Evolutionary conservation across 768 basidiomycete species (phyloP), one percentile per base, ranked within the genome.

Genomic region (Lactifluus rugatus): DNA sequence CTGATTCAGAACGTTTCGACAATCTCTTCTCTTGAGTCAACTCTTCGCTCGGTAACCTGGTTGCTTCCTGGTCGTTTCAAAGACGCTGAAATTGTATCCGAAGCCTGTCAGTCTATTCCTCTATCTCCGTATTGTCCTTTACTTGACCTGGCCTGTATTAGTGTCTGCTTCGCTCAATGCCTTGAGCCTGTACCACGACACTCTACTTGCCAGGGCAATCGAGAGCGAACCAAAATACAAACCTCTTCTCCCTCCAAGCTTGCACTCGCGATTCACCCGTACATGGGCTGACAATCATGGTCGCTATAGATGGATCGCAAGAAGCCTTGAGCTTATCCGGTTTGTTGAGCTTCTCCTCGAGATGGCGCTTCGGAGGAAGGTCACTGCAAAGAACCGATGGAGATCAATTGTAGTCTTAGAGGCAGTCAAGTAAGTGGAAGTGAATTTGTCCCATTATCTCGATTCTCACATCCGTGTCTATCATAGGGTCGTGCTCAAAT

Each of bases 21-120:
- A 21, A 89, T 97, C 51, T 84, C 87, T 19, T 81, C 84, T n/a
- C 73, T 97, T 64, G 95, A 98, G 71, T 91, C 88, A 17, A 83
- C 87, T 26, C 72, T 98, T 62, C 78, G 92, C 63, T 93, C 92
- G 39, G 73, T 97, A 57, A 93, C 93, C 47, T 98, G 94, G 93
- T 84, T 98, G 66, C 74, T 98, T 45, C 95, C 95, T 45, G 94
- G 94, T 60, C 81, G 93, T 63, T 97, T 98, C 80, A 93, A 92
- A 72, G 94, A 97, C 78, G 93, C 93, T 47, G 94, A 97, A 70
- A 76, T 98, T 50, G 93, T 90, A 59, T 93, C 92, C 13, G 95
- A 98, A 81, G 83, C 87, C 67, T 76, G 94, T 95, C 64, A 79
- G 93, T 89, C 61, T 50, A 60, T 19, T 49, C 60, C 46, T 65